A percentile compares a stretch with the other conserved stretches of the same genome.
Conservation (phyloP, 495 filamentous ascomycete genomes). For the Penicillium paxilli region DNA sequence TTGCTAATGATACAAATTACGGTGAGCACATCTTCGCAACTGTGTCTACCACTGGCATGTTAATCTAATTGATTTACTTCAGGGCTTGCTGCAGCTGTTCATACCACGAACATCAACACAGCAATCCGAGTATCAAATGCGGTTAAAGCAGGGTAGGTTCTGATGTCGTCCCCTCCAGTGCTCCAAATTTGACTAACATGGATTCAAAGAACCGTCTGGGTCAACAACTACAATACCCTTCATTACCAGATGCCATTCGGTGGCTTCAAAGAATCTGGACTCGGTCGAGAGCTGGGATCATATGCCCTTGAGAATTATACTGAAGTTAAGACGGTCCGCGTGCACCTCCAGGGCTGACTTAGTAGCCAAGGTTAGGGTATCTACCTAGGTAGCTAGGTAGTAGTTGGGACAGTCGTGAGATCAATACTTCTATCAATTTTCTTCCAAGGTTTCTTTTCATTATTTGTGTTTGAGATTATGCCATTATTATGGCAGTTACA, state of each 20-base stretch:
- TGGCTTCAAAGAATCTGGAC: slow-evolving; percentile 85
- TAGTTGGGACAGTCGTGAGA: too few relatives aligned
- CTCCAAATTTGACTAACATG: background rate
- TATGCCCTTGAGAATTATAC: slow-evolving; percentile 78
- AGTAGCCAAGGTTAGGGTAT: too few relatives aligned
- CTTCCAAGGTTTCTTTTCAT: too few relatives aligned
- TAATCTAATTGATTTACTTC: background rate
- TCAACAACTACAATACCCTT: slow-evolving; percentile 72
- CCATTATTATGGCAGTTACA: too few relatives aligned
- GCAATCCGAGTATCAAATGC: slow-evolving; percentile 73
- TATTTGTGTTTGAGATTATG: too few relatives aligned
- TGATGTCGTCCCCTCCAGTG: background rate
- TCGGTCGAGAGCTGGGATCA: slow-evolving; percentile 73
- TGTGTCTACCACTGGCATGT: background rate
- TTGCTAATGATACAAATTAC: slow-evolving; percentile 75
- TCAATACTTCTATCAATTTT: too few relatives aligned
- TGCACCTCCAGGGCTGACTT: too few relatives aligned
- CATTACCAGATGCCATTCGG: slow-evolving; percentile 75
- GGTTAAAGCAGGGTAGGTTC: slow-evolving; percentile 61
- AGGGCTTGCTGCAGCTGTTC: slow-evolving; percentile 72
- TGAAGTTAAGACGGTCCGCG: slow-evolving; percentile 59
- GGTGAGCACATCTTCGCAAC: slow-evolving; percentile 9
- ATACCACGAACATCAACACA: slow-evolving; percentile 82
- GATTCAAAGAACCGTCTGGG: slow-evolving; percentile 67
- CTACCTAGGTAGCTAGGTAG: too few relatives aligned